Evolutionary conservation across 176 grass and related monocot species (phyloP), one percentile per base, ranked within the genome.

Genomic region (Cenchrus fungigraminus): DNA sequence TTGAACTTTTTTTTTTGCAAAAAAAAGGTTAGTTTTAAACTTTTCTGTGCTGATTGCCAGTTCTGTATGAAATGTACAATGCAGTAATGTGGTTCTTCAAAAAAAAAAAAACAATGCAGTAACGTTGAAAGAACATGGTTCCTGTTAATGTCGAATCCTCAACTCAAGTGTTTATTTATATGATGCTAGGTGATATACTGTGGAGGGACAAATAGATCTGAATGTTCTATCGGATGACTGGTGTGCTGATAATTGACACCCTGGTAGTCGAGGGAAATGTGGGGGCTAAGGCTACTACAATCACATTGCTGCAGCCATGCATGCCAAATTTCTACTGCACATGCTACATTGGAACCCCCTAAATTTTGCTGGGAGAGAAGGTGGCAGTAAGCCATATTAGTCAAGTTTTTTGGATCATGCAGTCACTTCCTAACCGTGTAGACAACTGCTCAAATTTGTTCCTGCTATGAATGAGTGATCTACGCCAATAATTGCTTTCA

Each of bases 211-310:
- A 52, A 40, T 7, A 70, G 52, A 87, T 60, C 25, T 50, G 60
- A 90, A 90, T 12, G 67, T 90, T 90, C 84, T 52, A 61, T 78
- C 0, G 8, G 59, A 2, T 49, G 59, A n/a, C 56, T 57, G 80
- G 0, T 42, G 32, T 14, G 14, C 51, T 72, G 62, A 90, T 87
- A 68, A 87, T 90, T 79, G 42, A 52, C 40, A 62, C 45, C 31
- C 34, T 43, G 15, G 32, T 56, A 56, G 8, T n/a, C 15, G 4
- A 66, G 6, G n/a, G 0, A 78, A 51, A 65, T 82, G 61, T 47
- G 37, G 79, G 78, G 58, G 40, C 9, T 29, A 40, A 31, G 52
- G 32, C 79, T 56, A 40, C 37, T 40, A 81, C 32, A 68, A 37
- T 49, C 79, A 82, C 37, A 59, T n/a, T 49, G 16, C 29, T 74